Evolutionary conservation across 1,284 basidiomycete species (phyloP), one percentile per base, ranked within the genome.

Genomic region (Moniliophthora roreri): DNA sequence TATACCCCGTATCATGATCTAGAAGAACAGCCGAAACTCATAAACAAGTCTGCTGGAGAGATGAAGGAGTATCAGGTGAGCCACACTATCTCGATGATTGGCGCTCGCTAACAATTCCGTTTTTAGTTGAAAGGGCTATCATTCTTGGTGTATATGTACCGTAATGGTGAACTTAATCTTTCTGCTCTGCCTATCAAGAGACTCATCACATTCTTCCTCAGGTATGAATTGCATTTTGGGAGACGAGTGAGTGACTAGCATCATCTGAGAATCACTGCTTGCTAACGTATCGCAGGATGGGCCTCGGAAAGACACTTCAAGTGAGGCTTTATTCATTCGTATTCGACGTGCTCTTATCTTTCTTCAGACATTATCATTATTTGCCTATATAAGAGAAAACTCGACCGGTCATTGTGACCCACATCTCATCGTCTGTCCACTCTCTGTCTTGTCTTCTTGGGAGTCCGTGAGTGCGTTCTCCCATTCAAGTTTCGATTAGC

Each of bases 251-350:
- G 76, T 70, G n/a, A n/a, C n/a, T 15, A 46, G 51, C 47, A 28
- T 28, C 11, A 48, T 39, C 2, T 41, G n/a, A 9, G 23, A 20
- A 23, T 8, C 7, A 28, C 13, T 34, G 20, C 32, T 53, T 52
- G 16, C 18, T 47, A 24, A 36, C 52, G 61, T 6, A 23, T 37
- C 11, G 8, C 47, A 80, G 79, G 66, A 77, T 85, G 82, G 84
- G 81, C 56, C 74, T 85, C 5, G 83, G 84, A 15, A 85, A 86
- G 60, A 85, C 84, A 0, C 65, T 86, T 15, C 84, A 82, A 67
- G 79, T 79, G 57, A 16, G 44, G 55, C 3, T 4, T 3, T 3
- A n/a, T 13, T 18, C 34, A 9, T 37, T 41, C 18, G 1, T 23
- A 18, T 7, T 15, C 2, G 10, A 8, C 23, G 18, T 32, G 8